Evolutionary conservation across 2,329 filamentous ascomycete species (phyloP), one percentile per base, ranked within the genome.

Genomic region (Polychaeton citri): DNA sequence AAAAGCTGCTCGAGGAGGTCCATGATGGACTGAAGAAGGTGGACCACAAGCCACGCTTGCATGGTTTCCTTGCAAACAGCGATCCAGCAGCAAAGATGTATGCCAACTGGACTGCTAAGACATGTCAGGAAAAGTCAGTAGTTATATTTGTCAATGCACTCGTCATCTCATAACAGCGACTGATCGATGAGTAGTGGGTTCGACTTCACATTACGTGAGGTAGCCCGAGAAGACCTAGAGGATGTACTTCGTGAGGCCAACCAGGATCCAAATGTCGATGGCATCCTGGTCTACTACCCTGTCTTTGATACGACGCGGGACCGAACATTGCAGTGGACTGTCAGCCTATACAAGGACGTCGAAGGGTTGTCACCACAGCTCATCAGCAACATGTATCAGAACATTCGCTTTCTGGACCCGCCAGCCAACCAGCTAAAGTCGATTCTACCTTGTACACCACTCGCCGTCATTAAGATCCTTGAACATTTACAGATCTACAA

Each of bases 301-400:
- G 92, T 98, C 62, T 96, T 95, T 61, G 81, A 86, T 64, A 80
- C 79, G 35, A 72, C 76, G 19, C 85, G 94, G 61, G 90, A 98
- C 62, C 81, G 83, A 59, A 96, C 96, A 60, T 76, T 98, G 46
- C 88, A 96, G 64, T 87, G 95, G 64, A 84, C 92, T 3, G 86
- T 95, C 38, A 78, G 84, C 38, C 72, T 94, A 30, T 65, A 73
- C 59, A 96, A 98, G 63, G 90, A 98, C 53, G 88, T 98, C 46
- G 90, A 98, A 62, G 90, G 90, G 21, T 75, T 98, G 39, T 85
- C 81, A 50, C 88, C 95, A 62, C 79, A 79, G 55, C 87, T 96
- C 64, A 81, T 96, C 54, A 87, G 88, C 74, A 98, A 98, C 72
- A 95, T 98, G 87, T 98, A 96, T 65, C 83, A 95, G 68, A 98